Conservation (phyloP, 2,329 filamentous ascomycete genomes). For the Acrodontium crateriforme region DNA sequence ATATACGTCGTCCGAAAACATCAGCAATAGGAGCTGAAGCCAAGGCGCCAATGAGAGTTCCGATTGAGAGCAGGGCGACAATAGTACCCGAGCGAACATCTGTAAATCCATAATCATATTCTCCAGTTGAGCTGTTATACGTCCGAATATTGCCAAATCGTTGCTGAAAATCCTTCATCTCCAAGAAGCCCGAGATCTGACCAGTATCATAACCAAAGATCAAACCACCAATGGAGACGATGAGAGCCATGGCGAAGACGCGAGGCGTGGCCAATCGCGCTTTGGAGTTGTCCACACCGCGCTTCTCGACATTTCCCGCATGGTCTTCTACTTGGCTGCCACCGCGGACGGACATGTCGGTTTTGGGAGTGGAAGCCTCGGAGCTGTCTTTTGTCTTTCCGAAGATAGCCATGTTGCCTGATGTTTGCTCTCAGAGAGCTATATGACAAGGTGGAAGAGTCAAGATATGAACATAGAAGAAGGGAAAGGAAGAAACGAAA, state of each 20-base stretch:
- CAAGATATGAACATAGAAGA: no score
- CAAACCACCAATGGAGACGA: conserved; percentile 25
- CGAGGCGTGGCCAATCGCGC: conserved; percentile 13
- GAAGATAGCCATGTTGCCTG: no score
- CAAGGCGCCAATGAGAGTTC: conserved; percentile 45
- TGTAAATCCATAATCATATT: conserved; percentile 36
- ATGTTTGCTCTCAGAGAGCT: no score
- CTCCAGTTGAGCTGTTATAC: no score
- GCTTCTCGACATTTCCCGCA: conserved; percentile 14
- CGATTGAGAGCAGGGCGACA: conserved; percentile 46
- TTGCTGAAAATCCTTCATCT: conserved; percentile 42
- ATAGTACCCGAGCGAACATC: conserved; percentile 50
- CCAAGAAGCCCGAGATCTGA: conserved; percentile 48
- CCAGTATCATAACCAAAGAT: conserved; percentile 37
- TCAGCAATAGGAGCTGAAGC: conserved; percentile 48
- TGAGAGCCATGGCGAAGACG: conserved; percentile 21
- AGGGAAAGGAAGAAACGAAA: no score
- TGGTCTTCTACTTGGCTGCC: no score
- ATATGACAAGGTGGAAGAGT: no score
- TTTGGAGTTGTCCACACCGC: conserved; percentile 11
- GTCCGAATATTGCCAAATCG: conserved; percentile 41
- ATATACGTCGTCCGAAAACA: conserved; percentile 44
- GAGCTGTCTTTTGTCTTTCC: no score
- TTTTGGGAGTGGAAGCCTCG: no score
- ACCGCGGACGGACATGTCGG: no score